Evolutionary conservation across 2,329 filamentous ascomycete species (phyloP).

Genomic region (Microdochium nivale): DNA sequence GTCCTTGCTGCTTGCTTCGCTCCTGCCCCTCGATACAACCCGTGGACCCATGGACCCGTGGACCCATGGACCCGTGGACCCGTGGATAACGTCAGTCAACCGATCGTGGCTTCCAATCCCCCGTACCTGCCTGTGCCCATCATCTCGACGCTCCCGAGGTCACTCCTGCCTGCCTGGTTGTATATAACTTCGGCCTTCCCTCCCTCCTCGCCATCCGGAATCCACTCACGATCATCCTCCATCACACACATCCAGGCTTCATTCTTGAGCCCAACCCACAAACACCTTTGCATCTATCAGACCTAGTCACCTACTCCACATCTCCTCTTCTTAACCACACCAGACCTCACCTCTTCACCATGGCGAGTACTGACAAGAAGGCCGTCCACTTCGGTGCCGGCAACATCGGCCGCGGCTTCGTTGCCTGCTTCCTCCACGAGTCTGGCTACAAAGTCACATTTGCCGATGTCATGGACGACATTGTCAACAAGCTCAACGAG

Average conservation of each 20-base stretch:
- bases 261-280: not conserved
- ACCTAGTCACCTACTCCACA: not conserved
- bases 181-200: not conserved
- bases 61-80: no score
- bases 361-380: conserved; percentile 42
- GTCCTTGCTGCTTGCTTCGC: not conserved
- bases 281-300: not conserved
- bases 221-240: not conserved
- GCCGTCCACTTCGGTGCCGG: conserved; percentile 81
- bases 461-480: conserved; percentile 78
- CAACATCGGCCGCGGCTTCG: conserved; percentile 80
- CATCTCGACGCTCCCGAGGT: not conserved
- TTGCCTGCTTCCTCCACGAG: conserved; percentile 87
- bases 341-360: conserved; percentile 18
- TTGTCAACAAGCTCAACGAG: conserved; percentile 73
- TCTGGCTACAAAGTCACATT: conserved; percentile 96
- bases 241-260: not conserved
- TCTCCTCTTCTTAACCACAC: not conserved
- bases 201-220: not conserved
- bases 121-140: not conserved
- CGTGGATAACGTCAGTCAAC: not conserved
- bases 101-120: not conserved
- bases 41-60: not conserved
- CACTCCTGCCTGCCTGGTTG: not conserved
- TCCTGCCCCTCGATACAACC: not conserved